These are phyloP conservation scores for Mycena albidolilacea DNA, from an alignment of 768 basidiomycete genomes.

Conservation along the genomic window DNA sequence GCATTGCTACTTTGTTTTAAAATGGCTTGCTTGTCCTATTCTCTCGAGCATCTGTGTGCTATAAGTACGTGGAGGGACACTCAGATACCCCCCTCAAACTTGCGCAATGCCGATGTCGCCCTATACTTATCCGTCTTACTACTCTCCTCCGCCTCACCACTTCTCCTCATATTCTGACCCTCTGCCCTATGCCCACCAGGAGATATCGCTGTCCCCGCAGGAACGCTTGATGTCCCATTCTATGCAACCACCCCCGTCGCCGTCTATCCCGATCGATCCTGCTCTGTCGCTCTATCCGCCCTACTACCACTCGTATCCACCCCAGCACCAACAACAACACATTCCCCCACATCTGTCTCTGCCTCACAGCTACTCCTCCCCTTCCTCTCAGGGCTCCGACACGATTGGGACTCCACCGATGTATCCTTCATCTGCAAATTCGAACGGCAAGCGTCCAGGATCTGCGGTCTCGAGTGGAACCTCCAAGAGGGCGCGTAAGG, in stretches of 20 bases:
- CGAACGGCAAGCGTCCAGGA: slow-evolving; percentile 78
- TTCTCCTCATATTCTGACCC: slow-evolving; percentile 35
- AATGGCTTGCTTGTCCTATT: slow-evolving; percentile 22
- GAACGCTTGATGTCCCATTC: slow-evolving; percentile 59
- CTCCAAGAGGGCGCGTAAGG: slow-evolving; percentile 73
- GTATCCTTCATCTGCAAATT: slow-evolving; percentile 67
- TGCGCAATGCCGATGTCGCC: slow-evolving; percentile 35
- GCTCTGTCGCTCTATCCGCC: slow-evolving; percentile 76
- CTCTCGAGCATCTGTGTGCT: slow-evolving; percentile 21
- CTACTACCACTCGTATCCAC: slow-evolving; percentile 73
- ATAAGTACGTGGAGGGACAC: slow-evolving; percentile 26
- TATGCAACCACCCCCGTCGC: slow-evolving; percentile 71
- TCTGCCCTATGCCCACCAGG: slow-evolving; percentile 51
- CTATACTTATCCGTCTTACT: slow-evolving; percentile 40
- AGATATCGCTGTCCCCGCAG: slow-evolving; percentile 59
- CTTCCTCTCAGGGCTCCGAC: slow-evolving; percentile 86
- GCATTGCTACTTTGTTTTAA: slow-evolving; percentile 31
- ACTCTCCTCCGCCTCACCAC: slow-evolving; percentile 37
- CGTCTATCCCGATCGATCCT: slow-evolving; percentile 79
- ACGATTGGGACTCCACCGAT: slow-evolving; percentile 81
- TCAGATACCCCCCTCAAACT: slow-evolving; percentile 10
- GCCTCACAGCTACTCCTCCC: slow-evolving; percentile 77
- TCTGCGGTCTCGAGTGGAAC: slow-evolving; percentile 60
- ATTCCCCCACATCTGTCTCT: slow-evolving; percentile 70
- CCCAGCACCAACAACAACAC: slow-evolving; percentile 58